Evolutionary conservation across 2,329 filamentous ascomycete species (phyloP), one percentile per base, ranked within the genome.

Genomic region (Xylaria sp.): DNA sequence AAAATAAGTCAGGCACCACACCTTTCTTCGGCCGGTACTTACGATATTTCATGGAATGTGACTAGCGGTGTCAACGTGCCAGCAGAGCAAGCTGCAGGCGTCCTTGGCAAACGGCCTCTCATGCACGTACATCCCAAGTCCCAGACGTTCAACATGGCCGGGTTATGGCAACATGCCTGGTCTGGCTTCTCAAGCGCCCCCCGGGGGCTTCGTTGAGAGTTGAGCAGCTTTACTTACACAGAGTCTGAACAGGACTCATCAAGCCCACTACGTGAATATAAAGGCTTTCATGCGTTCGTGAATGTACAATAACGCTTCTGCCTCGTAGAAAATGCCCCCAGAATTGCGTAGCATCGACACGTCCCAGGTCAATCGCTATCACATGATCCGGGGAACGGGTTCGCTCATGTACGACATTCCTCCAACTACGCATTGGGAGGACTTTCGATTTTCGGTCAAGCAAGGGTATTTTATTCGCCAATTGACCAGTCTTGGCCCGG

Each of bases 391-490:
- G 61, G 60, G 57, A 59, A 59, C 23, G 59, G 59, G 51, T 55
- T 62, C 53, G 59, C 54, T 63, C 59, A 65, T 67, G 67, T 67
- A 65, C 68, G 65, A 67, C 66, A 68, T 65, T 63, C 60, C 67
- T 64, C 64, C 65, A 64, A 60, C 62, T 60, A 60, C 61, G 65
- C 55, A 63, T 66, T 63, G 66, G 65, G 64, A 66, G 47, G 54
- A 58, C 57, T 58, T 61, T 63, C 63, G 52, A 63, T 60, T 68
- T 68, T 69, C 68, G 68, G 67, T 70, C 59, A 55, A 54, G 61
- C 65, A 65, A 54, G 65, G 67, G 66, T 63, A 59, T 66, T 66
- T 64, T 62, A 70, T 70, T 69, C 66, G 68, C 67, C 68, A 69
- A 69, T 69, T 52, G 59, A 50, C 56, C 30, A 48, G 51, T 58